Base-by-base conservation (phyloP, 177 flowering plant species). In the Vitis hybrid region DNA sequence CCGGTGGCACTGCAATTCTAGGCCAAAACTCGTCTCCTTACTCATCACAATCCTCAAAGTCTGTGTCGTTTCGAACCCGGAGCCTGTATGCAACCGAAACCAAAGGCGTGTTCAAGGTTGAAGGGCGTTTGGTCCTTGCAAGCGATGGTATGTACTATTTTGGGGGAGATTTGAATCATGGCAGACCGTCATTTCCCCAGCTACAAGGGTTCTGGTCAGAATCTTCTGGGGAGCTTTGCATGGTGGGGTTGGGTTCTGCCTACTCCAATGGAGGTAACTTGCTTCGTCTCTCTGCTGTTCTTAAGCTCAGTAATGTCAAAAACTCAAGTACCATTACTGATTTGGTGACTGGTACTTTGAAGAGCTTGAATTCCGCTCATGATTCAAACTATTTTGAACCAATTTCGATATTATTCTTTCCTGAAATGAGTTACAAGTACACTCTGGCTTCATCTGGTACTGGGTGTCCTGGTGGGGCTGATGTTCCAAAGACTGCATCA, bases 151-250 rank as follows among this genome's bases (percentile, higher is more conserved):
- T 6, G 6, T 35, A 35, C 46, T 35, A 35, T 35, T 35, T 35
- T 6, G 7, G 0, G 3, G 46, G 7, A 6, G 46, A 35, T 35
- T 35, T 35, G 46, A 6, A 6, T 35, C 8, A 1, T 6, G 6
- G 46, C 6, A 4, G 46, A 35, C 46, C 0, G 46, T 35, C 46
- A 6, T 35, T 35, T 35, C 46, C 8, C 46, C 46, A 35, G 46
- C 51, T 91, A 10, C 9, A 69, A 24, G 94, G 97, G 24, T 91
- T 81, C 67, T 88, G 91, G 90, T 80, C 84, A 13, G 75, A 74
- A 14, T 54, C 70, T 10, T 59, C 78, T 15, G 81, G 87, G 74
- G 76, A 70, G 71, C 78, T 89, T 18, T 91, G 96, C 73, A 78
- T 86, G 90, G 83, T 87, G 14, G 91, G 91, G 49, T 71, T 77